Percentiles rank a stretch among this genome's conserved stretches.
These are phyloP conservation scores for Plasmodium yoelii DNA, from an alignment of 169 alveolate genomes.

Conservation along the genomic window DNA sequence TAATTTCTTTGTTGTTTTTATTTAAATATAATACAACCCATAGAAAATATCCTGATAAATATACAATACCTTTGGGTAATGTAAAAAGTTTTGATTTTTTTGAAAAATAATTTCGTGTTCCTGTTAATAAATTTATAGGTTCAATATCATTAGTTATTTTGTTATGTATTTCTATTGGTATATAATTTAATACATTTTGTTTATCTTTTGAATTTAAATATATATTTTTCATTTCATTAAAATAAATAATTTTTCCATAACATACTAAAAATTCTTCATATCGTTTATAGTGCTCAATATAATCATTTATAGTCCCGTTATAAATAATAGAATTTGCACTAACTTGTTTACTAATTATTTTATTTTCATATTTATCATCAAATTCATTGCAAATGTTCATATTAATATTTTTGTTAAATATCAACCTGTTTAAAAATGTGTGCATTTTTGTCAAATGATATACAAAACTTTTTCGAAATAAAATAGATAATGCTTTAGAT, in stretches of 20 bases:
- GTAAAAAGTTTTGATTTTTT: slow-evolving; percentile 61
- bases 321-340: neutral
- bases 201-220: slow-evolving; percentile 15
- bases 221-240: slow-evolving; percentile 55
- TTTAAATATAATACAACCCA: slow-evolving; percentile 59
- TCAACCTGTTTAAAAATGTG: slow-evolving; percentile 38
- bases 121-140: slow-evolving; percentile 59
- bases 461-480: slow-evolving; percentile 52
- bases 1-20: slow-evolving; percentile 39
- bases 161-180: slow-evolving; percentile 40
- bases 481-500: slow-evolving; percentile 79
- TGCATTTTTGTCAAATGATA: slow-evolving; percentile 55
- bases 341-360: neutral
- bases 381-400: too few relatives aligned
- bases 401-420: neutral
- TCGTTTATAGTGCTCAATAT: slow-evolving; percentile 48
- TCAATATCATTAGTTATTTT: slow-evolving; percentile 34
- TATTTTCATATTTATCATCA: too few relatives aligned
- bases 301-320: slow-evolving; percentile 16
- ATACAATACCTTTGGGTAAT: slow-evolving; percentile 64
- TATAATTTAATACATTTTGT: slow-evolving; percentile 45
- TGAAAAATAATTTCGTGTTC: slow-evolving; percentile 67
- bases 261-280: slow-evolving; percentile 73
- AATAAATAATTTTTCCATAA: slow-evolving; percentile 69
- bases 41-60: slow-evolving; percentile 73